Conservation (phyloP, 1,284 basidiomycete genomes). For the Leccinum solheimii region DNA sequence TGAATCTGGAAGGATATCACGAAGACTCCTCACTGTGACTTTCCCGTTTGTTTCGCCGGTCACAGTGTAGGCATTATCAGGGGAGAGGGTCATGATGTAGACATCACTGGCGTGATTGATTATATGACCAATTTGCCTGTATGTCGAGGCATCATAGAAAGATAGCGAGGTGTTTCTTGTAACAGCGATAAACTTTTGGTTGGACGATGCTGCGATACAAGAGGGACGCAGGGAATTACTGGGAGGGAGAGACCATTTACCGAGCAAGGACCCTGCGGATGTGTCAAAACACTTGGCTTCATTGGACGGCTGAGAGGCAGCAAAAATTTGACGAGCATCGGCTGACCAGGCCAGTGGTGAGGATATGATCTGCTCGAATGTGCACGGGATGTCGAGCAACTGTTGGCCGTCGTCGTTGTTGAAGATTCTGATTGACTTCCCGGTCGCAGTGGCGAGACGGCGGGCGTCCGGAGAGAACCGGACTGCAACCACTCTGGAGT, state of each 20-base stretch:
- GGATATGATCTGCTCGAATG: background rate
- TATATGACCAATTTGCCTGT: background rate
- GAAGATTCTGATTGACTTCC: background rate
- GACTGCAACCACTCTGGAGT: background rate
- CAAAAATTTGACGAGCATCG: too few relatives aligned
- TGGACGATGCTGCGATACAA: background rate
- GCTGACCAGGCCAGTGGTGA: background rate
- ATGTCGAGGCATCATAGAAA: background rate
- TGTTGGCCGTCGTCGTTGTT: background rate
- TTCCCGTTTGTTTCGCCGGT: background rate
- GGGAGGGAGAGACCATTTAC: too few relatives aligned
- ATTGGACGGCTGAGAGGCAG: too few relatives aligned
- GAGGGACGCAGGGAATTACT: background rate
- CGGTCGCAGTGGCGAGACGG: background rate
- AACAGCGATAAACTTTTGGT: background rate
- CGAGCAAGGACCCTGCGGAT: too few relatives aligned
- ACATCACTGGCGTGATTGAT: background rate
- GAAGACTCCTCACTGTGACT: background rate
- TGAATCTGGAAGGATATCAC: background rate
- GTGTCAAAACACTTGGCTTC: too few relatives aligned
- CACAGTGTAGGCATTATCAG: background rate
- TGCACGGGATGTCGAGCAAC: background rate
- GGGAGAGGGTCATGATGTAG: background rate
- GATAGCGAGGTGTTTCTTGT: background rate
- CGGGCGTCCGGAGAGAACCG: background rate